Percentiles rank a stretch among this genome's conserved stretches.
phyloP scores from a whole-genome alignment of 2,329 filamentous ascomycete genomes.

The Stenocarpella maydis region DNA sequence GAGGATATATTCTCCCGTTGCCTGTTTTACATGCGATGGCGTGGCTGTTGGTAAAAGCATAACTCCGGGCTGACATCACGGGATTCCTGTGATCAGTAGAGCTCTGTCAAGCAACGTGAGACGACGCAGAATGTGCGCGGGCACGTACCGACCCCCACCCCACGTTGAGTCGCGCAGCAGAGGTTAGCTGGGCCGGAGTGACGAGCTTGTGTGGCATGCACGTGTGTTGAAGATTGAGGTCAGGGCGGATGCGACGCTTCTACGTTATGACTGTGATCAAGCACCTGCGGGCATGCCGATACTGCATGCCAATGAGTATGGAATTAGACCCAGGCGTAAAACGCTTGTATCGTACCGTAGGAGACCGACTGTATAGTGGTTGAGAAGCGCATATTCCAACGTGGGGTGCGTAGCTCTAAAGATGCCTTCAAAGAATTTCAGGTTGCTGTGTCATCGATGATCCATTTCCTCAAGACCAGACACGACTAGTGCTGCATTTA shows the following conservation, averaged over 20 bases:
- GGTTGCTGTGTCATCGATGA: not conserved
- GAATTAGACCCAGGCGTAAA: not conserved
- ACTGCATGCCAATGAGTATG: not conserved
- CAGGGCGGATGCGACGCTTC: not conserved
- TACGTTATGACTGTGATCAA: not conserved
- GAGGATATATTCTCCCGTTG: not conserved
- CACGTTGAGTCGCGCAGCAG: conserved; percentile 13
- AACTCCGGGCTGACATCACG: too few species aligned
- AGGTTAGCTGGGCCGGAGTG: conserved; percentile 18
- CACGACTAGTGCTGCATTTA: not conserved
- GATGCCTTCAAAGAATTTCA: too few species aligned
- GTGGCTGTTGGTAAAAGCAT: not conserved
- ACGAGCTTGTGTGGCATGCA: not conserved
- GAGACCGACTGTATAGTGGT: too few species aligned
- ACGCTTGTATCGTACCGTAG: too few species aligned
- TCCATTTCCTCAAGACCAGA: not conserved
- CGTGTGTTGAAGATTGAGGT: not conserved
- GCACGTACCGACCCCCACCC: not conserved
- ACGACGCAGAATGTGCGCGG: not conserved
- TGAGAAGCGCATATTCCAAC: too few species aligned
- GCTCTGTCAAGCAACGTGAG: conserved; percentile 13
- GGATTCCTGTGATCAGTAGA: not conserved
- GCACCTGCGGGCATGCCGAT: too few species aligned
- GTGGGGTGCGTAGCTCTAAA: too few species aligned
- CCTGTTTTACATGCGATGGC: not conserved